A percentile compares a stretch with the other conserved stretches of the same genome.
Evolutionary conservation across 2,329 filamentous ascomycete species (phyloP).

Genomic region (Cladosporium sphaerospermum): DNA sequence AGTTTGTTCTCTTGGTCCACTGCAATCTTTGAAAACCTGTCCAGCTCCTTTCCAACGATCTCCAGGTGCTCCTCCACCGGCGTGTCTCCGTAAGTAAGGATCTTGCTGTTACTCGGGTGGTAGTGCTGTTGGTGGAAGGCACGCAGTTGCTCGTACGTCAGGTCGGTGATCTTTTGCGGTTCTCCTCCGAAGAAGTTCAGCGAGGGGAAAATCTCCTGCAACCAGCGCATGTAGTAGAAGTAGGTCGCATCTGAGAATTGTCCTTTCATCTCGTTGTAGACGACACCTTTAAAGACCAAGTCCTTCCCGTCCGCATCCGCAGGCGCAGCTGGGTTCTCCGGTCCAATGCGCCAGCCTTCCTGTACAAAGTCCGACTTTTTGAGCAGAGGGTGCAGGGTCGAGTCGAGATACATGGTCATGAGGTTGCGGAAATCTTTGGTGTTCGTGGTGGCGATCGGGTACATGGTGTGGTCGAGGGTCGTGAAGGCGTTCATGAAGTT

Average conservation of each 20-base stretch:
- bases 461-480: slow-evolving; percentile 91
- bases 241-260: slow-evolving; percentile 98
- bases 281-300: slow-evolving; percentile 92
- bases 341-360: slow-evolving; percentile 93
- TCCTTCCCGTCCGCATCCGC: slow-evolving; percentile 43
- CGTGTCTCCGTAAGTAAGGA: slow-evolving; percentile 94
- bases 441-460: slow-evolving; percentile 97
- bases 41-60: slow-evolving; percentile 69
- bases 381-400: slow-evolving; percentile 81
- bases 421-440: slow-evolving; percentile 91
- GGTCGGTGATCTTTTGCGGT: slow-evolving; percentile 89
- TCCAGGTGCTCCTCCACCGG: slow-evolving; percentile 72
- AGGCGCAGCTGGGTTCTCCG: slow-evolving; percentile 66
- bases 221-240: slow-evolving; percentile 89
- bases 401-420: slow-evolving; percentile 93
- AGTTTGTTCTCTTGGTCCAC: slow-evolving; percentile 67
- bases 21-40: slow-evolving; percentile 63
- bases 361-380: slow-evolving; percentile 91
- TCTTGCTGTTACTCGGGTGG: slow-evolving; percentile 93
- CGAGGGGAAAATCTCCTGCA: slow-evolving; percentile 87
- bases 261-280: slow-evolving; percentile 99
- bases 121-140: slow-evolving; percentile 90
- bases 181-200: slow-evolving; percentile 97
- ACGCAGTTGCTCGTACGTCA: slow-evolving; percentile 84
- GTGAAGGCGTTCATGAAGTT: slow-evolving; percentile 99